Conservation (phyloP, 2,329 filamentous ascomycete species). For the Penicillium palitans region DNA sequence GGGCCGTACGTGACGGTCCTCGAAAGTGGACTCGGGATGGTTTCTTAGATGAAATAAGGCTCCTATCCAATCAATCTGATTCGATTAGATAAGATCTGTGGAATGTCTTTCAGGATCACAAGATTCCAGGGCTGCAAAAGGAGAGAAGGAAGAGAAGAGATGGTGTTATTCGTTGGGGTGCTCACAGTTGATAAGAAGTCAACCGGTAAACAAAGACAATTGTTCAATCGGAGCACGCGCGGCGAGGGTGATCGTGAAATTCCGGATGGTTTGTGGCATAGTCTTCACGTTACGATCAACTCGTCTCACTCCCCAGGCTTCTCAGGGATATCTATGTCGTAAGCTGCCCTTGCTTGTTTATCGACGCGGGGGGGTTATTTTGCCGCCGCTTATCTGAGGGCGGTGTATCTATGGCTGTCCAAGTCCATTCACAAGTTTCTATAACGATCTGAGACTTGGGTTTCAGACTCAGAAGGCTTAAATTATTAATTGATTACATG, state of each 20-base stretch:
- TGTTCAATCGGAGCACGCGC: neutral
- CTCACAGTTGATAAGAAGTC: conserved; percentile 1
- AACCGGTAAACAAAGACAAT: conserved; percentile 3
- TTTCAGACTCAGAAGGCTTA: neutral
- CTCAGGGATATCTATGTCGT: neutral
- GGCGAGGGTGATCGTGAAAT: neutral
- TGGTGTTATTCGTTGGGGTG: neutral
- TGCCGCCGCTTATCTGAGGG: conserved; percentile 29
- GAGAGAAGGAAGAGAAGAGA: conserved; percentile 1
- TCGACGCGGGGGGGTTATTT: conserved; percentile 34
- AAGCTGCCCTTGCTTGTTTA: conserved; percentile 31
- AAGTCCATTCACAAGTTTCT: neutral
- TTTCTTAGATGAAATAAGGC: neutral
- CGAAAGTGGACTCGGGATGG: neutral
- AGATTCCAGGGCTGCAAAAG: neutral
- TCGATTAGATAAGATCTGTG: neutral
- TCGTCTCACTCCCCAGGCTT: neutral
- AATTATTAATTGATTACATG: neutral
- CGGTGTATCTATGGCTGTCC: conserved; percentile 8
- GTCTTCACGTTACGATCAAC: neutral
- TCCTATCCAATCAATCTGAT: neutral
- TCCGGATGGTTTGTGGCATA: neutral
- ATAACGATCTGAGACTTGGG: neutral
- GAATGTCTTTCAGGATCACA: neutral
- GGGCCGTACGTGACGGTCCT: neutral